Conservation (phyloP, 495 filamentous ascomycete species). For the Xylaria acuta region DNA sequence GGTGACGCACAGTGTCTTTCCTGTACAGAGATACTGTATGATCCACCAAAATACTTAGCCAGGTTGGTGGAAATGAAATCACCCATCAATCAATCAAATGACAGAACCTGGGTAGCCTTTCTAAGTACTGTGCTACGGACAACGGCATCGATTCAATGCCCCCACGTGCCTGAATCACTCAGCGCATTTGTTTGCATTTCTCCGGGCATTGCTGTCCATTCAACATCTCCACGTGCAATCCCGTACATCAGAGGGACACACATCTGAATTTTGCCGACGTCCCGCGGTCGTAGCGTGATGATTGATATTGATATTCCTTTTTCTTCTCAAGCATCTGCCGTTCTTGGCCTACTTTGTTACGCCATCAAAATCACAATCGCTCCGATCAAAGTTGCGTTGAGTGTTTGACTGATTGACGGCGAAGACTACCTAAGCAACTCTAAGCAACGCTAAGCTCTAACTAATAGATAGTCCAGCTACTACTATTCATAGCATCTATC, state of each 20-base stretch:
- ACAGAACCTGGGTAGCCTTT: not conserved
- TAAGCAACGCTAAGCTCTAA: too few species aligned
- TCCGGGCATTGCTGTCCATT: conserved; percentile 2
- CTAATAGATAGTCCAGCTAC: not conserved
- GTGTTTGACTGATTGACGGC: not conserved
- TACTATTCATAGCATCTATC: not conserved
- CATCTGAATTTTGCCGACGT: not conserved
- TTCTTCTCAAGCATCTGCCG: not conserved
- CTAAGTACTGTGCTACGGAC: not conserved
- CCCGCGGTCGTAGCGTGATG: not conserved
- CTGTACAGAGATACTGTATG: not conserved
- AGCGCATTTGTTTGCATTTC: not conserved
- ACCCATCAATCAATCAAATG: conserved; percentile 21
- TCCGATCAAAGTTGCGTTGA: too few species aligned
- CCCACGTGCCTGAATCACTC: not conserved
- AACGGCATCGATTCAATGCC: not conserved
- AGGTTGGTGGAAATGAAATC: conserved; percentile 11
- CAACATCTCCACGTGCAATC: conserved; percentile 22
- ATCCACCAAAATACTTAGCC: too few species aligned
- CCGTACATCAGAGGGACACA: not conserved
- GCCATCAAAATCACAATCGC: not conserved
- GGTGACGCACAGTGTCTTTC: not conserved
- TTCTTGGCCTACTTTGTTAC: not conserved
- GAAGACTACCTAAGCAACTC: too few species aligned
- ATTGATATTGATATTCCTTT: not conserved